phyloP scores from a whole-genome alignment of 106 monocot species.

The Posidonia australis region DNA sequence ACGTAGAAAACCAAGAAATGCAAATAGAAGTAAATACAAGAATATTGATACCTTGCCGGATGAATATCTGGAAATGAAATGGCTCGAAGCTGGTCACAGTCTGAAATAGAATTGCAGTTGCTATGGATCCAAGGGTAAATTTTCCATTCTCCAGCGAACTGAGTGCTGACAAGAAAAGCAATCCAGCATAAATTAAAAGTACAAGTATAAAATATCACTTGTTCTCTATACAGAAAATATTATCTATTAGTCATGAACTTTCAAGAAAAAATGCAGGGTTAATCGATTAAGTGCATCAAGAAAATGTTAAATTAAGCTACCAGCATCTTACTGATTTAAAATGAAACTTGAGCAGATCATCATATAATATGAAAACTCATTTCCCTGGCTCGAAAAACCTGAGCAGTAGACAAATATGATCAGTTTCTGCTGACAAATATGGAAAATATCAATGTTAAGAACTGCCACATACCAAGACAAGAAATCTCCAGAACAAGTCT shows the following conservation, averaged over 20 bases:
- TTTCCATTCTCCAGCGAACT: slow-evolving; percentile 61
- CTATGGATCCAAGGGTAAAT: slow-evolving; percentile 97
- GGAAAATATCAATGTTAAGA: too few relatives aligned
- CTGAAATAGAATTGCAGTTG: slow-evolving; percentile 92
- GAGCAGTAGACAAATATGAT: neutral
- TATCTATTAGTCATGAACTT: neutral
- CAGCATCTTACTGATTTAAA: slow-evolving; percentile 75
- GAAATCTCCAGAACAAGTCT: slow-evolving; percentile 94
- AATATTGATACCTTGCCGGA: slow-evolving; percentile 59
- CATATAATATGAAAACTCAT: slow-evolving; percentile 99
- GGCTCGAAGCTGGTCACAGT: slow-evolving; percentile 79
- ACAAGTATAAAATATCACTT: neutral
- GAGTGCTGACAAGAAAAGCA: slow-evolving; percentile 38
- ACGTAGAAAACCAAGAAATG: too few relatives aligned
- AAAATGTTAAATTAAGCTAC: neutral
- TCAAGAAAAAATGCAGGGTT: neutral
- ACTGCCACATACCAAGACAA: slow-evolving; percentile 50
- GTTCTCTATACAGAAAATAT: neutral
- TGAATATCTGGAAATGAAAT: slow-evolving; percentile 87
- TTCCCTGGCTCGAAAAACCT: slow-evolving; percentile 91
- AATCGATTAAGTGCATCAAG: neutral
- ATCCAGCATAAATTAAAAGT: slow-evolving; percentile 1
- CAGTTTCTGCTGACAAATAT: neutral
- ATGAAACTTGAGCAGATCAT: slow-evolving; percentile 99
- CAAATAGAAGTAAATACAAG: neutral